Conservation (phyloP, 257 asterid species). For the Hygrophila difformis region DNA sequence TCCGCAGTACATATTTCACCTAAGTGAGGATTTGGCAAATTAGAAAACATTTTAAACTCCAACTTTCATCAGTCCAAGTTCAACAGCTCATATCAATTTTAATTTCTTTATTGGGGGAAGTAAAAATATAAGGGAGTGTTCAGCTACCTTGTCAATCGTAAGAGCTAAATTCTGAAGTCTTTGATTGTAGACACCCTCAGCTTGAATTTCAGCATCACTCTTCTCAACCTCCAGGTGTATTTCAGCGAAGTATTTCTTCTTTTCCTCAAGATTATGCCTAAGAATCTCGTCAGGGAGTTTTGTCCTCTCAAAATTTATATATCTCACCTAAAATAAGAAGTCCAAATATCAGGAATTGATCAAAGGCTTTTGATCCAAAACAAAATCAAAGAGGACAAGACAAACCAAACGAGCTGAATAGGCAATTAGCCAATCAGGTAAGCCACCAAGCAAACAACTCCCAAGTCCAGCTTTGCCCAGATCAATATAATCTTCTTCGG, state of each 20-base stretch:
- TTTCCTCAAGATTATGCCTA: slow-evolving; percentile 84
- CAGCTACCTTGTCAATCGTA: slow-evolving; percentile 83
- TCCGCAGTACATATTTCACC: slow-evolving; percentile 97
- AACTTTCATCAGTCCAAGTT: slow-evolving; percentile 2
- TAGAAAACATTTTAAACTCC: slow-evolving; percentile 1
- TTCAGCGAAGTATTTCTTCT: slow-evolving; percentile 80
- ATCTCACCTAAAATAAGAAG: slow-evolving; percentile 69
- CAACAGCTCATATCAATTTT: neutral
- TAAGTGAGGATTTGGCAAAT: slow-evolving; percentile 21
- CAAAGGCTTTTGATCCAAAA: neutral
- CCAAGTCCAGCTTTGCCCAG: slow-evolving; percentile 95
- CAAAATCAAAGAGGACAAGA: slow-evolving; percentile 10
- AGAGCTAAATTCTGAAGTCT: slow-evolving; percentile 98
- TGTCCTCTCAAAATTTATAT: slow-evolving; percentile 91
- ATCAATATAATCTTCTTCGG: slow-evolving; percentile 92
- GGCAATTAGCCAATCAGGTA: slow-evolving; percentile 96
- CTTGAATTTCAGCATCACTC: slow-evolving; percentile 98
- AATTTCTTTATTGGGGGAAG: too few relatives aligned
- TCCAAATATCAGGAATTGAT: slow-evolving; percentile 10
- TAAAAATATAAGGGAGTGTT: neutral
- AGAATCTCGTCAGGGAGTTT: slow-evolving; percentile 78
- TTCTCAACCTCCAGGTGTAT: slow-evolving; percentile 74
- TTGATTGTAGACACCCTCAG: slow-evolving; percentile 93
- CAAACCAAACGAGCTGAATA: slow-evolving; percentile 87
- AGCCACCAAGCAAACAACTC: slow-evolving; percentile 94